Percentiles rank a stretch among this genome's conserved stretches.
Conservation (phyloP, 2,329 filamentous ascomycete genomes). For the Calonectria crousiana region DNA sequence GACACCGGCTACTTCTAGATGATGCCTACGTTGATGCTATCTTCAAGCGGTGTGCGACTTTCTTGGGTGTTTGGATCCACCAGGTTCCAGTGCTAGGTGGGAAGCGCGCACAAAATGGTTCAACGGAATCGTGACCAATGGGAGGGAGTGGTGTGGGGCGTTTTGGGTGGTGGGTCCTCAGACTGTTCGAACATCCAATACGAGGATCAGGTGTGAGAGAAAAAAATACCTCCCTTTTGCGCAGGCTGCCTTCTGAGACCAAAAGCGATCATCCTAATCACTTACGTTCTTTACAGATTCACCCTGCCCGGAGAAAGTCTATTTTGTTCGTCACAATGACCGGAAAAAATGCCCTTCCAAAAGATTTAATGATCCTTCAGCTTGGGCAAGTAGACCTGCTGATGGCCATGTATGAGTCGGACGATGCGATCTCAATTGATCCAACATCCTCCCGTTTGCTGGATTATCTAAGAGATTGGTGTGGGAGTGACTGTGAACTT, state of each 20-base stretch:
- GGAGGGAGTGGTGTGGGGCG: too few species aligned
- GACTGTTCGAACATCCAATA: too few species aligned
- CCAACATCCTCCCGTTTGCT: slow-evolving; percentile 31
- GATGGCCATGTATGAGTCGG: slow-evolving; percentile 62
- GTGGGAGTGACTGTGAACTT: slow-evolving; percentile 28
- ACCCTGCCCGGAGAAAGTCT: neutral
- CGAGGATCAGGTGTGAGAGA: too few species aligned
- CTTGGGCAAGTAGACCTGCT: slow-evolving; percentile 64
- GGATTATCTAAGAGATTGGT: slow-evolving; percentile 38
- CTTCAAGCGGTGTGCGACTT: too few species aligned
- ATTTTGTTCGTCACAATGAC: neutral
- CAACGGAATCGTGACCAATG: too few species aligned
- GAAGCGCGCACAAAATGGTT: too few species aligned
- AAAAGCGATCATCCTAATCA: neutral
- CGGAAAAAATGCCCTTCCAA: slow-evolving; percentile 43
- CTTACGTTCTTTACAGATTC: neutral
- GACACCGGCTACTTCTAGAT: too few species aligned
- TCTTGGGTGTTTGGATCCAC: too few species aligned
- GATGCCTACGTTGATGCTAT: too few species aligned
- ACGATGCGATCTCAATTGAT: slow-evolving; percentile 49
- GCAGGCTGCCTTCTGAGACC: neutral
- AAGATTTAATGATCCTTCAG: slow-evolving; percentile 61
- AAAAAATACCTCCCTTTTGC: neutral
- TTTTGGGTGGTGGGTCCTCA: too few species aligned
- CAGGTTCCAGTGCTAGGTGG: too few species aligned